Base-by-base conservation (phyloP, 768 basidiomycete species). In the Leucogyrophana mollusca region DNA sequence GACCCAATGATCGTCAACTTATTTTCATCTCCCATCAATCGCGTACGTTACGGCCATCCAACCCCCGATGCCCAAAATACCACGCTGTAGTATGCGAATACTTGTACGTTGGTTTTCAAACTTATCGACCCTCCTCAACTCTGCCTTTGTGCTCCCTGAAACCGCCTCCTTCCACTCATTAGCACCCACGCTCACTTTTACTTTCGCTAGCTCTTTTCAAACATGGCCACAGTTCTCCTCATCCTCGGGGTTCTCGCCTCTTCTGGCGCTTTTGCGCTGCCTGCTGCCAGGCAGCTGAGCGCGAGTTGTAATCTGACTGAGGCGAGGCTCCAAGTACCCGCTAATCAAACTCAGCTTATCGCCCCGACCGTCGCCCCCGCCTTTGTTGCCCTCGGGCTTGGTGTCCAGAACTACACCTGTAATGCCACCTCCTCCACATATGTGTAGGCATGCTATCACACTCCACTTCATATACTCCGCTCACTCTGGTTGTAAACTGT, bases 321-420 rank as follows among this genome's bases (percentile, higher is more conserved):
- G 20, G 56, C 52, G 46, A 48, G 51, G 16, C 53, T 61, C 21
- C 44, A 53, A 10, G 58, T 70, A 40, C 64, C 64, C 13, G 30
- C 56, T 6, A 47, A 57, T 17, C 66, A 68, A 50, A 62, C 64
- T 3, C 49, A 55, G 39, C 61, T 79, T 38, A 56, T 66, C 3
- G 57, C 58, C n/a, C 76, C 76, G 4, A 58, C 61, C 4, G 49
- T 52, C 14, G 46, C 61, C 0, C 63, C 71, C 1, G 66, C 61
- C 8, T 77, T 67, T 57, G 69, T 80, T 42, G 71, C 66, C 10
- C 57, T 79, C n/a, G 77, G 65, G 9, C 58, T 78, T 41, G 75
- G 78, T 18, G 70, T 69, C 13, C 79, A 80, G 56, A 80, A 80
- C 58, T 82, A 80, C 59, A 80, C 77, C 22, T 81, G 80, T 56